These are phyloP conservation scores for Umbelopsis sp. DNA, from an alignment of 192 early-diverging fungal genomes.

Conservation along the genomic window DNA sequence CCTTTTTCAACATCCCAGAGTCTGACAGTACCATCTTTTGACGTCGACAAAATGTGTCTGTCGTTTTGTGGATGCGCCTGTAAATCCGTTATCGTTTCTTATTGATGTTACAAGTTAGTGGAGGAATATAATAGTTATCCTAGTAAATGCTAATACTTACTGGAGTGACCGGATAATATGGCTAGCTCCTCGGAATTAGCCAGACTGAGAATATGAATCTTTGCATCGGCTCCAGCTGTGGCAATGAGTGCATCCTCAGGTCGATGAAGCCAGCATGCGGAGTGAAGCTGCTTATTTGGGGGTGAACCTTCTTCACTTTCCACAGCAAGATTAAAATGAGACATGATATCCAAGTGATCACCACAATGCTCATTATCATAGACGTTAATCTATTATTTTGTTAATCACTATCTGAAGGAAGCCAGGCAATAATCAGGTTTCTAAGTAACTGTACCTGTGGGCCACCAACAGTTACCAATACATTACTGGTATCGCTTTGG, in stretches of 20 bases:
- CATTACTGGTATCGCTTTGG: slow-evolving; percentile 67
- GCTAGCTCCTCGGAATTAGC: slow-evolving; percentile 68
- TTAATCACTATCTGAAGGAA: neutral
- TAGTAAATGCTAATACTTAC: slow-evolving; percentile 30
- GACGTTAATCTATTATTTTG: slow-evolving; percentile 62
- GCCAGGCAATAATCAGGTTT: neutral
- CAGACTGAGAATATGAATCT: slow-evolving; percentile 75
- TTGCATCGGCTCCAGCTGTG: slow-evolving; percentile 60
- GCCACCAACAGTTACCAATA: slow-evolving; percentile 72
- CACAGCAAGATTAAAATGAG: slow-evolving; percentile 71
- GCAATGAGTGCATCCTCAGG: slow-evolving; percentile 72
- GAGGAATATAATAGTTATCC: neutral
- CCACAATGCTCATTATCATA: slow-evolving; percentile 95
- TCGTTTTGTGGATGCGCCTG: slow-evolving; percentile 69
- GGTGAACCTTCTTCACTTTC: slow-evolving; percentile 29
- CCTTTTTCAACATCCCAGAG: slow-evolving; percentile 75
- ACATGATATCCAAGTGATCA: slow-evolving; percentile 93
- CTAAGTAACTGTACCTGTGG: slow-evolving; percentile 65
- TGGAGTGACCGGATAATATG: slow-evolving; percentile 60
- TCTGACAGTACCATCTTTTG: slow-evolving; percentile 73
- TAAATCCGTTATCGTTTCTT: slow-evolving; percentile 61
- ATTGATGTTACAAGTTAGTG: neutral
- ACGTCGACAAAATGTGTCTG: slow-evolving; percentile 67
- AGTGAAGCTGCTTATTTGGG: neutral
- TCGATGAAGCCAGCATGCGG: slow-evolving; percentile 67